A percentile compares a stretch with the other conserved stretches of the same genome.
Evolutionary conservation across 2,329 filamentous ascomycete genomes (phyloP).

Genomic region (Samsoniella hepiali): DNA sequence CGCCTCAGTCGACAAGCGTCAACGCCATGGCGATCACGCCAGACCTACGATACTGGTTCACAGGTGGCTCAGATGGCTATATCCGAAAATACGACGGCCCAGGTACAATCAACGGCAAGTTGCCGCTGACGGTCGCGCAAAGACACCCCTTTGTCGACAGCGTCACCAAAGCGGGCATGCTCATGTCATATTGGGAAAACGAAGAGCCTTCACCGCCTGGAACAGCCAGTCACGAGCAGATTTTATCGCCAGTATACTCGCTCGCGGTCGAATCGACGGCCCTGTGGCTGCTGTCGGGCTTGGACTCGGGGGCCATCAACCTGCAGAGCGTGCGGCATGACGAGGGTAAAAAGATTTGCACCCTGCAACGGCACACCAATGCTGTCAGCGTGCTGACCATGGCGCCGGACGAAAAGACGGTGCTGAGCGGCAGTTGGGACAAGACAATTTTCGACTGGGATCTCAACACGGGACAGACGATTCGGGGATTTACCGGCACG

Average conservation of each 20-base stretch:
- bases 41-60: constrained; percentile 93
- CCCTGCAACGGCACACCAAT: constrained; percentile 79
- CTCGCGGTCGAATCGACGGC: constrained; percentile 86
- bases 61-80: constrained; percentile 89
- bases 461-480: constrained; percentile 76
- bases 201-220: constrained; percentile 63
- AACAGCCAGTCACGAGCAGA: constrained; percentile 53
- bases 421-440: constrained; percentile 95
- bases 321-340: constrained; percentile 90
- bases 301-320: constrained; percentile 90
- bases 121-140: constrained; percentile 90
- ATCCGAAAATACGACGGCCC: constrained; percentile 96
- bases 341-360: constrained; percentile 84
- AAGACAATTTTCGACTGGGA: constrained; percentile 95
- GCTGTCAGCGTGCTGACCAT: constrained; percentile 86
- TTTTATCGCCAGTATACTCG: constrained; percentile 89
- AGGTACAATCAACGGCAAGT: constrained; percentile 91
- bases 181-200: constrained; percentile 98
- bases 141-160: constrained; percentile 96
- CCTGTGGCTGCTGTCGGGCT: constrained; percentile 84
- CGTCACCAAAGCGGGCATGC: constrained; percentile 88
- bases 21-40: constrained; percentile 90
- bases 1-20: constrained; percentile 91
- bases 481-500: constrained; percentile 71
- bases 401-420: constrained; percentile 77